Evolutionary conservation across 2,329 filamentous ascomycete genomes (phyloP).

Genomic region (Hymenoscyphus linearis): DNA sequence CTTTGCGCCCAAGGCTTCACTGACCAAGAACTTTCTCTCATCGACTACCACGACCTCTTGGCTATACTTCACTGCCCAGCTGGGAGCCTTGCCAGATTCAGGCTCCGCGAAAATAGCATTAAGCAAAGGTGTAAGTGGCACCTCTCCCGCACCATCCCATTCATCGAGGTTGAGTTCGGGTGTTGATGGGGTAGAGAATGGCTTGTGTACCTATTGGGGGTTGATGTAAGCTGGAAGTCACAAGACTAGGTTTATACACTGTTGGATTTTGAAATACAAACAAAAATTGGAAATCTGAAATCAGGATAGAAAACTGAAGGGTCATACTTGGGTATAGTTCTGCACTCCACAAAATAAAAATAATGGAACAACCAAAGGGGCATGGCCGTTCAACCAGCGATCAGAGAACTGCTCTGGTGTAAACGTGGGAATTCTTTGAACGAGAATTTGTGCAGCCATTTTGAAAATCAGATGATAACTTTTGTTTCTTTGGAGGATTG

Average conservation of each 20-base stretch:
- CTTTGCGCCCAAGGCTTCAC: conserved; percentile 21
- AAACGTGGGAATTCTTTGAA: conserved; percentile 22
- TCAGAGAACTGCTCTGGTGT: conserved; percentile 23
- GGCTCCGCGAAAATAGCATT: background rate
- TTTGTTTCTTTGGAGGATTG: too few relatives aligned
- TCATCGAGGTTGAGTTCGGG: background rate
- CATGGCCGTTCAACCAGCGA: conserved; percentile 25
- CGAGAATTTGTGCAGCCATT: conserved; percentile 18
- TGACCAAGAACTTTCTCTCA: conserved; percentile 22
- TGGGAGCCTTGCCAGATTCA: conserved; percentile 2
- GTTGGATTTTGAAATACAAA: background rate
- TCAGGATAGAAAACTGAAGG: background rate
- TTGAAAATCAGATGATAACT: too few relatives aligned
- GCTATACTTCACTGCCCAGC: conserved; percentile 25
- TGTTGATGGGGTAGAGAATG: conserved; percentile 1
- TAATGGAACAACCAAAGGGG: conserved; percentile 20
- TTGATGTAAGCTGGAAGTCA: background rate
- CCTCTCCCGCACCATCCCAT: conserved; percentile 15
- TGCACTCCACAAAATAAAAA: conserved; percentile 19
- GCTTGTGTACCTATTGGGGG: background rate
- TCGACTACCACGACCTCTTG: conserved; percentile 20
- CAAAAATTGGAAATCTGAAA: background rate
- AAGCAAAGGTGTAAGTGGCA: conserved; percentile 1
- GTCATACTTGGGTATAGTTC: conserved; percentile 24
- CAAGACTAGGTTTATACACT: too few relatives aligned